These are phyloP conservation scores for Leptographium galeiforme DNA, from an alignment of 2,329 filamentous ascomycete genomes.

Conservation along the genomic window DNA sequence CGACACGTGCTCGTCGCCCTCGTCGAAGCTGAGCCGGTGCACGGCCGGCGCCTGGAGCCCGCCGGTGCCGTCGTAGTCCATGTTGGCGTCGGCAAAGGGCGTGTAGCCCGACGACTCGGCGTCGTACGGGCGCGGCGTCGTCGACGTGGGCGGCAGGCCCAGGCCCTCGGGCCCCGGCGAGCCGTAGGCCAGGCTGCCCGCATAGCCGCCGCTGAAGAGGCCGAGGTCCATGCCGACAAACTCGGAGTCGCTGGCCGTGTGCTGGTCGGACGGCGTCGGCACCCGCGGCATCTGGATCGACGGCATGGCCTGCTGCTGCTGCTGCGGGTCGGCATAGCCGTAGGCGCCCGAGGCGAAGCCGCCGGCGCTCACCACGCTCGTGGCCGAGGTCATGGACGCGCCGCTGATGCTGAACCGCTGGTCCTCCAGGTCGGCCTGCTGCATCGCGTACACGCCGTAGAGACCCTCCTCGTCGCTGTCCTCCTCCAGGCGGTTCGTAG, in stretches of 20 bases:
- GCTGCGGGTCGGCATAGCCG: conserved; percentile 2
- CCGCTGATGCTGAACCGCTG: conserved; percentile 42
- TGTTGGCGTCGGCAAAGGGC: conserved; percentile 47
- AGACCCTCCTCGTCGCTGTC: conserved; percentile 83
- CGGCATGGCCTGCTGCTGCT: conserved; percentile 7
- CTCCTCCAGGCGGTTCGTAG: conserved; percentile 27
- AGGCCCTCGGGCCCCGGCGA: conserved; percentile 23
- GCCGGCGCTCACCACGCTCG: conserved; percentile 2
- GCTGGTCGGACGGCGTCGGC: conserved; percentile 27
- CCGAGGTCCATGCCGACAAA: conserved; percentile 60
- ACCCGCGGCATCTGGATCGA: conserved; percentile 27
- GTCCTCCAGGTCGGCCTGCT: conserved; percentile 69
- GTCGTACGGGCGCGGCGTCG: conserved; percentile 24
- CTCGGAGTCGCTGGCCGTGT: conserved; percentile 54
- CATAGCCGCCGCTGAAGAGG: conserved; percentile 59
- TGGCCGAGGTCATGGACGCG: conserved; percentile 24
- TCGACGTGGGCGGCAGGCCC: conserved; percentile 34
- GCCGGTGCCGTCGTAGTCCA: conserved; percentile 84
- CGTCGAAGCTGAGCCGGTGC: conserved; percentile 76
- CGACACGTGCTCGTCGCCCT: conserved; percentile 67
- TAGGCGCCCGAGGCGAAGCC: not conserved
- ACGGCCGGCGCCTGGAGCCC: conserved; percentile 64
- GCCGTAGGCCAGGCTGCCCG: conserved; percentile 35
- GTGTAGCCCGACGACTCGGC: conserved; percentile 20
- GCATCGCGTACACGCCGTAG: conserved; percentile 71